Base-by-base conservation (phyloP, 1,284 basidiomycete genomes). In the Tetrapyrgos nigripes region DNA sequence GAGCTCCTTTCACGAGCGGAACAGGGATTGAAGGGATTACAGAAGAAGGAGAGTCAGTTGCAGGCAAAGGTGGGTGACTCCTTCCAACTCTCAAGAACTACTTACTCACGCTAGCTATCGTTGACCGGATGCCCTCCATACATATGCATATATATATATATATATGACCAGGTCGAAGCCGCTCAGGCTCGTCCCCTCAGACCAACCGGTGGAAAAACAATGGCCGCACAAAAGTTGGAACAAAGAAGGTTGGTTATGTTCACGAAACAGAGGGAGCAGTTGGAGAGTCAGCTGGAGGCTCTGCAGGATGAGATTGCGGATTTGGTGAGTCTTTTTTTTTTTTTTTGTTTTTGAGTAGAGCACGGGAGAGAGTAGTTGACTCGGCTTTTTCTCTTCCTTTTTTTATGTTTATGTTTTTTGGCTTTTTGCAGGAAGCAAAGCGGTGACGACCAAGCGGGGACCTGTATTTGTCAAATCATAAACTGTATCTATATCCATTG, bases 1-100 rank as follows among this genome's bases (percentile, higher is more conserved):
- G 89, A 91, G 62, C 81, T 92, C 21, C 80, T 91, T 24, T 80
- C 85, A 56, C 82, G 84, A n/a, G 86, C 89, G 1, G 86, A 90
- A 67, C 85, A 83, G 65, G 89, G 89, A 1, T 71, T 91, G 28
- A 80, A 83, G 40, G 68, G 76, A 9, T 71, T 92, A 56, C 73
- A 79, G 62, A 88, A 85, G 74, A 83, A 83, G 64, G 85, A 88
- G 60, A 78, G 73, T 56, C 68, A 80, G 43, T 71, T 91, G 37
- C 82, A 85, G 65, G 78, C 79, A 13, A 90, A 89, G 79, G 89
- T 88, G 44, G 10, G 4, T 50, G 27, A 11, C 49, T 31, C 27
- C 2, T 40, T 48, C 55, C 13, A n/a, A 19, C 50, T 24, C 35
- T 19, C 31, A 33, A 33, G 14, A 8, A 8, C 31, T 8, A 8